phyloP scores from a whole-genome alignment of 768 basidiomycete species.

The Tulasnella sp. region DNA sequence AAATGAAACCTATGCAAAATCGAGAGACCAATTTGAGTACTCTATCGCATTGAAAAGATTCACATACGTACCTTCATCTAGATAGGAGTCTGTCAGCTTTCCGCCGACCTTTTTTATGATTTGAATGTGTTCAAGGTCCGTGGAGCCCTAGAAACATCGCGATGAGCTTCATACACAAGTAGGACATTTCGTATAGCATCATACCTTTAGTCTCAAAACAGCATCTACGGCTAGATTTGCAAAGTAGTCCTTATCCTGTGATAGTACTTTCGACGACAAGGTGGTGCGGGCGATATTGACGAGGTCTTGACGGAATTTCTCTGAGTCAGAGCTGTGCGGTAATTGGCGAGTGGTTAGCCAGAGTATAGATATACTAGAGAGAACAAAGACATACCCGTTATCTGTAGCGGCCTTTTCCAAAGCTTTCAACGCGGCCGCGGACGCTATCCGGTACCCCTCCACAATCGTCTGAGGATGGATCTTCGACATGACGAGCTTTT shows the following conservation, averaged over 20 bases:
- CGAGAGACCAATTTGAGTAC: not conserved
- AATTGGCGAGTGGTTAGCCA: not conserved
- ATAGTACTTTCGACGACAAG: conserved; percentile 87
- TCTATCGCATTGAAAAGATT: not conserved
- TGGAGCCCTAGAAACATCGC: conserved; percentile 61
- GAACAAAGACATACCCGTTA: conserved; percentile 50
- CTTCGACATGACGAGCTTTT: conserved; percentile 81
- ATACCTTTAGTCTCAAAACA: conserved; percentile 78
- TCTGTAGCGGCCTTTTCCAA: conserved; percentile 75
- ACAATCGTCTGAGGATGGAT: conserved; percentile 98
- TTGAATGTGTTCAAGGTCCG: conserved; percentile 95
- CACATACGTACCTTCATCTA: conserved; percentile 68
- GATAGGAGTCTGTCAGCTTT: conserved; percentile 94
- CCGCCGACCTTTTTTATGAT: conserved; percentile 99
- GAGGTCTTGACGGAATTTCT: conserved; percentile 74
- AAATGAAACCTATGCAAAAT: conserved; percentile 66
- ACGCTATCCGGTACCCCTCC: conserved; percentile 92
- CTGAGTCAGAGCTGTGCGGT: conserved; percentile 47
- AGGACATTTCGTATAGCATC: not conserved
- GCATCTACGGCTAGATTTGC: conserved; percentile 96
- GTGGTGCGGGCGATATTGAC: conserved; percentile 97
- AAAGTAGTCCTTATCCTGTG: conserved; percentile 97
- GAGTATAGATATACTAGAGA: not conserved
- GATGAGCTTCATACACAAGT: not conserved
- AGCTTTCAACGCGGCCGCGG: conserved; percentile 68